Conservation (phyloP, 192 early-diverging fungal species). For the Chytriomyces confervae region DNA sequence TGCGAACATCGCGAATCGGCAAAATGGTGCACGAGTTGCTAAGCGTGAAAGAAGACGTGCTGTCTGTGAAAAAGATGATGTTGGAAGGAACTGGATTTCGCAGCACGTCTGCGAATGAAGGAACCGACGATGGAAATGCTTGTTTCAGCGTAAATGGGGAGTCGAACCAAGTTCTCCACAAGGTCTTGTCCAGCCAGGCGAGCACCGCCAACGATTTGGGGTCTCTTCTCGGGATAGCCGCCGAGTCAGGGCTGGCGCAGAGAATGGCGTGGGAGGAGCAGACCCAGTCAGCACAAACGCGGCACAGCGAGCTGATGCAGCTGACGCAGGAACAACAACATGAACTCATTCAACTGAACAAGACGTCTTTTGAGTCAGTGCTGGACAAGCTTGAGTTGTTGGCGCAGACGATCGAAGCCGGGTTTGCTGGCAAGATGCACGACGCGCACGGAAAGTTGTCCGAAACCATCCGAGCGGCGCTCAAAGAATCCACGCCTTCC, state of each 20-base stretch:
- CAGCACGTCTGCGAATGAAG: background rate
- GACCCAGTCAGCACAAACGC: background rate
- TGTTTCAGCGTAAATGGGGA: background rate
- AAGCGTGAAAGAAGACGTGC: background rate
- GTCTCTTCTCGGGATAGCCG: slow-evolving; percentile 15
- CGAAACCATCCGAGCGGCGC: background rate
- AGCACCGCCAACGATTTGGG: slow-evolving; percentile 10
- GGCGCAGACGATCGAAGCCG: too few species aligned
- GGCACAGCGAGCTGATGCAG: background rate
- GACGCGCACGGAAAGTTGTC: background rate
- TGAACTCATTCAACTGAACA: background rate
- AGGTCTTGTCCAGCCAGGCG: background rate
- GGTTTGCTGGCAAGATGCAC: too few species aligned
- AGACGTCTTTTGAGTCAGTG: background rate
- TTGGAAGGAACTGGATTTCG: background rate
- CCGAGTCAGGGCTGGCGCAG: slow-evolving; percentile 1
- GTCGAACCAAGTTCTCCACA: background rate
- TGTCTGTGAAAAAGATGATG: background rate
- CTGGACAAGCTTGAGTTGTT: too few species aligned
- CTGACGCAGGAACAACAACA: background rate
- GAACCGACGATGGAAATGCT: background rate
- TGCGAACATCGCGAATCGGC: slow-evolving; percentile 52
- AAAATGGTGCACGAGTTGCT: slow-evolving; percentile 54
- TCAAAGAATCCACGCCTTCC: background rate
- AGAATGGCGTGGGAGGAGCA: slow-evolving; percentile 1